A percentile compares a stretch with the other conserved stretches of the same genome.
These are phyloP conservation scores for Dioscorea cayenensis DNA, from an alignment of 116 monocot genomes.

Conservation along the genomic window DNA sequence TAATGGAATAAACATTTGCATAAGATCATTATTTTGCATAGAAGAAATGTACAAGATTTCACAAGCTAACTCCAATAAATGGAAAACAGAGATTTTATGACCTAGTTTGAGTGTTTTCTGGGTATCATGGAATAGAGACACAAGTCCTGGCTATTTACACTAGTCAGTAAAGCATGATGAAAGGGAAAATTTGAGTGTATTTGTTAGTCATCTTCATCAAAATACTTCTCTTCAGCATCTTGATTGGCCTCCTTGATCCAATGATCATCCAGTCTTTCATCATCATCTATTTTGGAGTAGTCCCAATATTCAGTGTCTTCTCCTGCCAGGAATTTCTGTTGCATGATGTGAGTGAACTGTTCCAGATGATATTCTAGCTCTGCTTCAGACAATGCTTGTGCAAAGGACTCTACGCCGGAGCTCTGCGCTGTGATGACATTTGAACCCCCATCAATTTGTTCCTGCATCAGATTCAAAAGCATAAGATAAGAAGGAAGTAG, in stretches of 20 bases:
- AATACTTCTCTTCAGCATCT: conserved; percentile 93
- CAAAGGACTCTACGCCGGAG: neutral
- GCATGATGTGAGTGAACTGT: conserved; percentile 87
- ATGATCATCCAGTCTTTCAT: conserved; percentile 87
- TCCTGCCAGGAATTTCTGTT: conserved; percentile 80
- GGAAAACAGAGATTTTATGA: too few species aligned
- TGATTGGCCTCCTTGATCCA: conserved; percentile 75
- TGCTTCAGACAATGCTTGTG: conserved; percentile 35
- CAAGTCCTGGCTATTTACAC: too few species aligned
- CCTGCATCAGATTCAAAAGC: conserved; percentile 4
- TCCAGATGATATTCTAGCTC: conserved; percentile 79
- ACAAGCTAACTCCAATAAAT: too few species aligned
- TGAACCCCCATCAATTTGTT: neutral
- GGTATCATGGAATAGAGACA: too few species aligned
- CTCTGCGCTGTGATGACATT: neutral
- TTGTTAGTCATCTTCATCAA: conserved; percentile 49
- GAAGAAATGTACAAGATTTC: too few species aligned
- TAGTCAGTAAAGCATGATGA: too few species aligned
- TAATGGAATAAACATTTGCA: too few species aligned
- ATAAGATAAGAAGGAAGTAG: neutral
- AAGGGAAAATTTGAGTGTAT: too few species aligned
- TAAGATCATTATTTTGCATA: too few species aligned
- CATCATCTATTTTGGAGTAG: conserved; percentile 69
- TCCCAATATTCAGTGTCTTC: conserved; percentile 68
- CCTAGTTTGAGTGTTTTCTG: too few species aligned